These are phyloP conservation scores for Malassezia yamatoensis DNA, from an alignment of 1,284 basidiomycete genomes.

Conservation along the genomic window DNA sequence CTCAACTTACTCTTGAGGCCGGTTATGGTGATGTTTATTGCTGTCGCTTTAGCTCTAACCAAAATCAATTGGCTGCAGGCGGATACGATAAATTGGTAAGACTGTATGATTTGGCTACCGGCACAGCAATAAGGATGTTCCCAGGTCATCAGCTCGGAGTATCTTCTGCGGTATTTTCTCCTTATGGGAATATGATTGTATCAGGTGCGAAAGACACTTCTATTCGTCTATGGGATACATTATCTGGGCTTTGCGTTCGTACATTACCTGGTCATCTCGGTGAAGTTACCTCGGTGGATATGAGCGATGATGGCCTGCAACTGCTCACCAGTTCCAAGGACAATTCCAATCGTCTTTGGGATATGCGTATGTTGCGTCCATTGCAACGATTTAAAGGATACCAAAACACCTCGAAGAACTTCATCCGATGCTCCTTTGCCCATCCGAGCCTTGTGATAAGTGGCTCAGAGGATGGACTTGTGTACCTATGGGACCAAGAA, in stretches of 20 bases:
- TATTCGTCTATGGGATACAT: constrained; percentile 52
- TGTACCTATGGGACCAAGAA: constrained; percentile 48
- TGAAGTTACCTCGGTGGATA: constrained; percentile 52
- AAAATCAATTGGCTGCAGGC: constrained; percentile 49
- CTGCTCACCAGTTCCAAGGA: constrained; percentile 52
- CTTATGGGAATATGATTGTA: constrained; percentile 50
- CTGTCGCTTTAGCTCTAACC: constrained; percentile 49
- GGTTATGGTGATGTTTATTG: constrained; percentile 51
- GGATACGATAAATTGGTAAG: constrained; percentile 52
- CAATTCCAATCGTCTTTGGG: constrained; percentile 49
- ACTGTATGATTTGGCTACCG: constrained; percentile 50
- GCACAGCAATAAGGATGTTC: constrained; percentile 51
- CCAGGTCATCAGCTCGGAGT: constrained; percentile 51
- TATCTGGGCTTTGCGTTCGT: constrained; percentile 50
- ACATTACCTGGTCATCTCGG: constrained; percentile 51
- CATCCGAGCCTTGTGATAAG: constrained; percentile 49
- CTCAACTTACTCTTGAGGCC: constrained; percentile 22
- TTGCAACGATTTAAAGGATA: constrained; percentile 52
- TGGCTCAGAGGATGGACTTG: constrained; percentile 50
- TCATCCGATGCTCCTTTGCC: constrained; percentile 51
- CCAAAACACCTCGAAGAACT: constrained; percentile 53
- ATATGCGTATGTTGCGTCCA: constrained; percentile 38
- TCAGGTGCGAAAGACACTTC: constrained; percentile 52
- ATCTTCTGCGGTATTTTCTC: constrained; percentile 50
- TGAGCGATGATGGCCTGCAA: constrained; percentile 50